phyloP scores from a whole-genome alignment of 2,329 filamentous ascomycete genomes.

The Exophiala sp. region DNA sequence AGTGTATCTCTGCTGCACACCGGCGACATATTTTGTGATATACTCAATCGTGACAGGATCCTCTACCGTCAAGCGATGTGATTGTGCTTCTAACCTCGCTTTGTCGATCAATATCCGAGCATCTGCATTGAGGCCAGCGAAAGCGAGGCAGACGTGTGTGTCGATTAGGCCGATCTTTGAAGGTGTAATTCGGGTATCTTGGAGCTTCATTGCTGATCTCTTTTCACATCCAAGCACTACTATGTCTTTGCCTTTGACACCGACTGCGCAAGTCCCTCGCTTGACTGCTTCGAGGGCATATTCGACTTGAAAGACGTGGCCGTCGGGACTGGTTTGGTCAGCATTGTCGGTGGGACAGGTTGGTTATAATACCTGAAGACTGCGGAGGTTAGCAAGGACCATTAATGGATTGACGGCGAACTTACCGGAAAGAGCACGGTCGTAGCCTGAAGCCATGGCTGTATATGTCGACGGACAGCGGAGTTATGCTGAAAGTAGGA shows the following conservation, averaged over 20 bases:
- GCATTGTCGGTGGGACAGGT: constrained; percentile 26
- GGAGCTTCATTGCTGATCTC: constrained; percentile 97
- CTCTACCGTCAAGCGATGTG: constrained; percentile 93
- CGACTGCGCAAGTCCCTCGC: constrained; percentile 96
- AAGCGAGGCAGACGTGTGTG: constrained; percentile 92
- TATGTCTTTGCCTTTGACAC: constrained; percentile 90
- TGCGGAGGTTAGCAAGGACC: constrained; percentile 25
- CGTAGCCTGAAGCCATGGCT: constrained; percentile 87
- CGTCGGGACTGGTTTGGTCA: constrained; percentile 78
- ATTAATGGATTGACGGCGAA: constrained; percentile 16
- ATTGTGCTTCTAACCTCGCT: constrained; percentile 93
- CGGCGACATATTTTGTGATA: constrained; percentile 97
- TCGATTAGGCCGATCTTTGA: constrained; percentile 98
- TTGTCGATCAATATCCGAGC: constrained; percentile 98
- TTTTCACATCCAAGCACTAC: constrained; percentile 98
- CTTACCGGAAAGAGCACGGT: constrained; percentile 97
- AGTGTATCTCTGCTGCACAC: constrained; percentile 97
- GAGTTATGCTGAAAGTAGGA: too few species aligned
- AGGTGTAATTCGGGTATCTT: constrained; percentile 97
- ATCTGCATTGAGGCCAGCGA: constrained; percentile 95
- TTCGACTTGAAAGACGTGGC: constrained; percentile 99
- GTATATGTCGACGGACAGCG: too few species aligned
- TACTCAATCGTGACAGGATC: constrained; percentile 98
- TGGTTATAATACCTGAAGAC: constrained; percentile 32
- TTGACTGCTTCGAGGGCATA: constrained; percentile 99